Conservation (phyloP, 2,329 filamentous ascomycete genomes). For the Sordariomycetes sp. region DNA sequence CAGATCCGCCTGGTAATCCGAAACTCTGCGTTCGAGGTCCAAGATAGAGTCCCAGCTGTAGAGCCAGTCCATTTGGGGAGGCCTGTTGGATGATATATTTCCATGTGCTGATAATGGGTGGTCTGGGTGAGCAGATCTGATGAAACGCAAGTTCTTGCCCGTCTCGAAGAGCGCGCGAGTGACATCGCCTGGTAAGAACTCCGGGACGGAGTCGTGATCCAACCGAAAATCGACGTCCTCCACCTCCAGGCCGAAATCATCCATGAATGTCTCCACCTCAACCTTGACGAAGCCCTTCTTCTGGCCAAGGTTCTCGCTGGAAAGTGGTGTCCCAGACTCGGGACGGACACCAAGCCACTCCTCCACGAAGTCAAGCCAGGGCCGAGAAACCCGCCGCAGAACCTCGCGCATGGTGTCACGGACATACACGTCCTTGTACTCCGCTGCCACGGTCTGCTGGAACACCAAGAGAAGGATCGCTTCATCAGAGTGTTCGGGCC, state of each 20-base stretch:
- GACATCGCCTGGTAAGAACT: conserved; percentile 61
- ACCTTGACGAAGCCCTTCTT: conserved; percentile 51
- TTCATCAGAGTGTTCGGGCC: conserved; percentile 40
- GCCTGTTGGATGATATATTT: conserved; percentile 31
- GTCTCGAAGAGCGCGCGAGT: conserved; percentile 67
- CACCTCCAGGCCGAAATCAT: conserved; percentile 48
- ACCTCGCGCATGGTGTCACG: conserved; percentile 57
- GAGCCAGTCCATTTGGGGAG: conserved; percentile 54
- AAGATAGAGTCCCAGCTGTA: conserved; percentile 64
- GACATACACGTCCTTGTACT: conserved; percentile 52
- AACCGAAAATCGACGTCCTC: conserved; percentile 52
- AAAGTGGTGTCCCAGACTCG: conserved; percentile 43
- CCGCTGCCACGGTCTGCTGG: conserved; percentile 48
- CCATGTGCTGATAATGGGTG: conserved; percentile 54
- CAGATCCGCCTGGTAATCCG: conserved; percentile 20
- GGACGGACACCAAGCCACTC: conserved; percentile 64
- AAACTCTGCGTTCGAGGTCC: conserved; percentile 48
- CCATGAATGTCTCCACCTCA: conserved; percentile 39
- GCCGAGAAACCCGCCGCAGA: conserved; percentile 48
- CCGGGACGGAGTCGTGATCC: conserved; percentile 54
- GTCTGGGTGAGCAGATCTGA: conserved; percentile 58
- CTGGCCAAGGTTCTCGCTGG: conserved; percentile 30
- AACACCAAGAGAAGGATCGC: conserved; percentile 52
- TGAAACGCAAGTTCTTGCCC: conserved; percentile 63
- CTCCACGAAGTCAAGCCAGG: conserved; percentile 57